Conservation (phyloP, 2,329 filamentous ascomycete genomes). For the Diplodia mutila region DNA sequence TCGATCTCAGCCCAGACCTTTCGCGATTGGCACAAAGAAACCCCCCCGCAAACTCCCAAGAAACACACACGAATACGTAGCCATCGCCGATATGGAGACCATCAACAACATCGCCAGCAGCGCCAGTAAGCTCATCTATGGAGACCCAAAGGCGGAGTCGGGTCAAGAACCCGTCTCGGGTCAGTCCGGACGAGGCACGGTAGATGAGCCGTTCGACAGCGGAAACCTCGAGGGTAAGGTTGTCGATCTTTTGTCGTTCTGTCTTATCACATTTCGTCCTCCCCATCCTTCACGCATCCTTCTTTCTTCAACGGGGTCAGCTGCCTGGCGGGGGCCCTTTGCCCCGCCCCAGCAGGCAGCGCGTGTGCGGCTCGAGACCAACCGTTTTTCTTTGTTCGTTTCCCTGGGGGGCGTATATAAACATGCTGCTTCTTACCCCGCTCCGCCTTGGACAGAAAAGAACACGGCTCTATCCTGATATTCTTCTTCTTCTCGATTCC, state of each 20-base stretch:
- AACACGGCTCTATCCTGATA: background rate
- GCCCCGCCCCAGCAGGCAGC: background rate
- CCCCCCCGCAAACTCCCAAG: background rate
- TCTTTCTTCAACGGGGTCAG: constrained; percentile 19
- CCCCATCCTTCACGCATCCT: background rate
- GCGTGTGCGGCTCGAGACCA: background rate
- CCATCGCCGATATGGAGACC: constrained; percentile 40
- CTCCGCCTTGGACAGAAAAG: too few relatives aligned
- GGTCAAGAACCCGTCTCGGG: constrained; percentile 73
- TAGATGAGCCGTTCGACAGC: constrained; percentile 75
- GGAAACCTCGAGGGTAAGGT: constrained; percentile 69
- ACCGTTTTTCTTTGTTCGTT: background rate
- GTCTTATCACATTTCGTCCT: background rate
- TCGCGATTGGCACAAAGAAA: background rate
- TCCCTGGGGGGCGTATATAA: background rate
- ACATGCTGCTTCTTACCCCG: background rate
- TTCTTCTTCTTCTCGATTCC: background rate
- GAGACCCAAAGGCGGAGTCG: constrained; percentile 38
- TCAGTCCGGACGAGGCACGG: constrained; percentile 66
- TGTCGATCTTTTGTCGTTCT: constrained; percentile 4
- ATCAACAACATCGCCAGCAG: constrained; percentile 41
- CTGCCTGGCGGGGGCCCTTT: background rate
- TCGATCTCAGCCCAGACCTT: background rate
- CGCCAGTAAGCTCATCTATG: constrained; percentile 45
- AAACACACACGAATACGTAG: background rate